Evolutionary conservation across 2,329 filamentous ascomycete genomes (phyloP), one percentile per base, ranked within the genome.

Genomic region (Rhinocladiella mackenziei): DNA sequence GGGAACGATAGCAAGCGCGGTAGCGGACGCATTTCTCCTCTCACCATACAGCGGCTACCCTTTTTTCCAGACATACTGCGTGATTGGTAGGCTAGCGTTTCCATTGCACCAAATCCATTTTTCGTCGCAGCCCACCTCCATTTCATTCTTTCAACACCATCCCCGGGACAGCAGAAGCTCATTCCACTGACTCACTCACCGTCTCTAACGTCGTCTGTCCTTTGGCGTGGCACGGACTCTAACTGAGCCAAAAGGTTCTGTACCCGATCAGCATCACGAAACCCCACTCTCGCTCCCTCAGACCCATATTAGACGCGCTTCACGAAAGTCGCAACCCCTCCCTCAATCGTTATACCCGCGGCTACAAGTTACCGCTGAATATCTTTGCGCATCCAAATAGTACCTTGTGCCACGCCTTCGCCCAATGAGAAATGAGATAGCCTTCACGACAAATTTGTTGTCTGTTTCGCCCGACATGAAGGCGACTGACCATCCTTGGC

Each of bases 381-480:
- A 38, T 18, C 22, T 31, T 38, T 35, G 23, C 35, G 7, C 29
- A 28, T 36, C 39, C 14, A 45, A 23, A 17, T 14, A 32, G 2
- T 18, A 22, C 32, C 34, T 26, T 31, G 11, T 11, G 23, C 30
- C 14, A 43, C 43, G 7, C 22, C 18, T 14, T 22, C 15, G 10
- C 39, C 35, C 39, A 42, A 36, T 43, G 41, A 42, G 43, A 37
- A 43, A 53, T 48, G 46, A 48, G 37, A 45, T 43, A 44, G 39
- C 20, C 15, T 28, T 26, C 25, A 32, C 19, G 34, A 34, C 29
- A 37, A 10, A n/a, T 36, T 32, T 35, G 31, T 31, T 34, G 9
- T 38, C 38, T 22, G 26, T 41, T 36, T n/a, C 11, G n/a, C 5
- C 23, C 37, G 37, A 11, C 43, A 56, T 54, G 45, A 47, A 43